Conservation (phyloP, 148 eudicot species). For the Amaranthus cruentus region DNA sequence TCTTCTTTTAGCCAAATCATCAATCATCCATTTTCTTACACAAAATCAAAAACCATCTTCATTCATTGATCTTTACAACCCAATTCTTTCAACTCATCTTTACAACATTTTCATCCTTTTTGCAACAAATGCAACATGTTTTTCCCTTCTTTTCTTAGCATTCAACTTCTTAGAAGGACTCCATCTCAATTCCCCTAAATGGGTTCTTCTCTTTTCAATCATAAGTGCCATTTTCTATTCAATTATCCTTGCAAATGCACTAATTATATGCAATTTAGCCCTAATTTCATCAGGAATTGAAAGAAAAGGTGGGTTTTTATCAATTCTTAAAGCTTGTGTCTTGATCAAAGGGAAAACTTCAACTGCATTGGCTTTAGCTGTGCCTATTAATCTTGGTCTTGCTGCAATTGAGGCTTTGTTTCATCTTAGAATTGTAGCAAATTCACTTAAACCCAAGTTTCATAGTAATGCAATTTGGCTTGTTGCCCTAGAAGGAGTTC, state of each 20-base stretch:
- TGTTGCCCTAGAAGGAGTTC: conserved; percentile 47
- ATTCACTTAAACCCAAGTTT: conserved; percentile 5
- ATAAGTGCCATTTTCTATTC: conserved; percentile 48
- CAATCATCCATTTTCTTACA: conserved; percentile 35
- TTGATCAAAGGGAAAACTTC: conserved; percentile 47
- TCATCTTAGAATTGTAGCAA: conserved; percentile 45
- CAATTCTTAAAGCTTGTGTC: conserved; percentile 52
- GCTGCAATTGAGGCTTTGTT: conserved; percentile 71
- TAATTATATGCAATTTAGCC: conserved; percentile 52
- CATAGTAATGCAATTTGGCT: conserved; percentile 12
- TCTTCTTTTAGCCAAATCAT: conserved; percentile 68
- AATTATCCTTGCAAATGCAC: conserved; percentile 51
- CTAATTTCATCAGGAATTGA: conserved; percentile 40
- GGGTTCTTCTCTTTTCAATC: conserved; percentile 33
- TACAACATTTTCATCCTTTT: conserved; percentile 30
- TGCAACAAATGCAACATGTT: conserved; percentile 56
- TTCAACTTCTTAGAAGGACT: conserved; percentile 35
- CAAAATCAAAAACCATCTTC: conserved; percentile 13
- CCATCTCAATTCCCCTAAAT: conserved; percentile 29
- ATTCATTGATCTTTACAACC: conserved; percentile 24
- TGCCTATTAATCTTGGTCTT: conserved; percentile 51
- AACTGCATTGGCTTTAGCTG: conserved; percentile 54
- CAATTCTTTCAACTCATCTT: conserved; percentile 39
- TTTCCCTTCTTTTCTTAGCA: conserved; percentile 38
- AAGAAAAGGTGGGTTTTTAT: conserved; percentile 31